Conservation (phyloP, 2,329 filamentous ascomycete species). For the Botryotinia globosa region DNA sequence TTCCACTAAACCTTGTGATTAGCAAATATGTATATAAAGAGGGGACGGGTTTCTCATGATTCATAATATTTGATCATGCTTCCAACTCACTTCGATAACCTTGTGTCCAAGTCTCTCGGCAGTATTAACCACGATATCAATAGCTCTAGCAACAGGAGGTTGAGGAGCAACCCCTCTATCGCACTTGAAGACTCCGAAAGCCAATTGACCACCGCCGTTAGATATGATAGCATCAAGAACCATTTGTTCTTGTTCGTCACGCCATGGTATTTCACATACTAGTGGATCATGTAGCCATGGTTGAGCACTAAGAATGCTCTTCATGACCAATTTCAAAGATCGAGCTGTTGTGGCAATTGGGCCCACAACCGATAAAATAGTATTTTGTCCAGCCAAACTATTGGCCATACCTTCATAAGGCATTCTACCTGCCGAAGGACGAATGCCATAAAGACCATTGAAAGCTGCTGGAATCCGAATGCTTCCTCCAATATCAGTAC, state of each 20-base stretch:
- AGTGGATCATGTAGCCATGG: constrained; percentile 68
- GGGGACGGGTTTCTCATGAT: not conserved
- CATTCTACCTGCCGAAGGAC: constrained; percentile 40
- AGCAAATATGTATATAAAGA: not conserved
- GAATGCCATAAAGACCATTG: constrained; percentile 42
- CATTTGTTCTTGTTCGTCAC: constrained; percentile 43
- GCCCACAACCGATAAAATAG: constrained; percentile 60
- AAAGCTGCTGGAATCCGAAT: constrained; percentile 42
- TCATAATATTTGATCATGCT: not conserved
- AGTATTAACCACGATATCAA: constrained; percentile 50
- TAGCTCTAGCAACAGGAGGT: constrained; percentile 55
- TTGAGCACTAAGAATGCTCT: constrained; percentile 53
- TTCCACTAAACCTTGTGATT: constrained; percentile 45
- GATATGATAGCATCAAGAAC: constrained; percentile 43
- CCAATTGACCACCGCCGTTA: constrained; percentile 42
- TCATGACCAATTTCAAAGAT: constrained; percentile 54
- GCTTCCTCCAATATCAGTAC: constrained; percentile 37
- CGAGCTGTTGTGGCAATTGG: constrained; percentile 57
- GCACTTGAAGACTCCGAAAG: constrained; percentile 53
- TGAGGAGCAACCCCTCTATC: constrained; percentile 52
- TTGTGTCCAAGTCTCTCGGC: constrained; percentile 54
- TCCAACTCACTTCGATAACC: constrained; percentile 43
- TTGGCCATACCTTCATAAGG: constrained; percentile 59
- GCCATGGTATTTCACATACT: constrained; percentile 64
- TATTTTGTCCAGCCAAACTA: constrained; percentile 58